Conservation (phyloP, 164 flowering plant species). For the Tetracentron sinense region DNA sequence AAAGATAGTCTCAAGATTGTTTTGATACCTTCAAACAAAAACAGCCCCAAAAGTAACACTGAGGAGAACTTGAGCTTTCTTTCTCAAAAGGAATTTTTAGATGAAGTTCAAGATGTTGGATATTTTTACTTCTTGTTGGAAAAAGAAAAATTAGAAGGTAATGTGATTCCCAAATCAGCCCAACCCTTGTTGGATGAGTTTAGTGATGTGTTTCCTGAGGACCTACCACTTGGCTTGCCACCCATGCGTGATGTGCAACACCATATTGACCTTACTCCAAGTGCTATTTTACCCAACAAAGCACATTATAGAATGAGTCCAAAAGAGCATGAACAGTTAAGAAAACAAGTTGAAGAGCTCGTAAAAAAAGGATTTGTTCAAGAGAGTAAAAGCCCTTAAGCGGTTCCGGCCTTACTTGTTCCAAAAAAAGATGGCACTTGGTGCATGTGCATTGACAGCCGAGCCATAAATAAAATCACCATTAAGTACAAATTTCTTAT, state of each 20-base stretch:
- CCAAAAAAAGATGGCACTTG: no score
- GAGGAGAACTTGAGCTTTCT: no score
- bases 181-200: not conserved
- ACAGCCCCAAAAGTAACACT: not conserved
- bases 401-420: no score
- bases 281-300: conserved; percentile 1
- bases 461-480: no score
- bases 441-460: no score
- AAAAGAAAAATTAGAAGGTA: not conserved
- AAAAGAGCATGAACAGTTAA: conserved; percentile 2
- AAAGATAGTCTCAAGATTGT: not conserved
- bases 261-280: not conserved
- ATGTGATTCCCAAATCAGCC: no score
- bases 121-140: not conserved
- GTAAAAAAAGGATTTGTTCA: not conserved
- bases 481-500: no score
- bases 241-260: conserved; percentile 8
- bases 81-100: no score
- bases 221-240: not conserved
- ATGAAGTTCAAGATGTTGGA: not conserved
- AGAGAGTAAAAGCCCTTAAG: no score
- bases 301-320: conserved; percentile 8
- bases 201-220: not conserved
- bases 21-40: not conserved
- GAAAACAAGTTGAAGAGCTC: conserved; percentile 6